Evolutionary conservation across 352 stramenopile species (phyloP).

Genomic region (Pythium insidiosum): DNA sequence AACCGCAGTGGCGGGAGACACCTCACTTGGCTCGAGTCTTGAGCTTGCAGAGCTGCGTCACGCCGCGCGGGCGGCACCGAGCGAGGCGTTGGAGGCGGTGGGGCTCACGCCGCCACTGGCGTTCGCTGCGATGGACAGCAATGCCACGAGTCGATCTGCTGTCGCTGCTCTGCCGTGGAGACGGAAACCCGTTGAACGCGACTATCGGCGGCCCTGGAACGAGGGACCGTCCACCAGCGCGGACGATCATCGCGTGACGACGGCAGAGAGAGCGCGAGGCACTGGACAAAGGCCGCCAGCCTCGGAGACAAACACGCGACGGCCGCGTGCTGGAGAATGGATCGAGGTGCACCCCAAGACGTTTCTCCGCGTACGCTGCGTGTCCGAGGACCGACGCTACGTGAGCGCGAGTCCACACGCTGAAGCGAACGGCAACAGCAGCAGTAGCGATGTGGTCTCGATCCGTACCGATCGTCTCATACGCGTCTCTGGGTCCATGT

Average conservation of each 20-base stretch:
- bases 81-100: no score
- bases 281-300: no score
- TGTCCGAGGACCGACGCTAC: constrained; percentile 23
- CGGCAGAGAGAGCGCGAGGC: no score
- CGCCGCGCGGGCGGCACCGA: no score
- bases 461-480: constrained; percentile 19
- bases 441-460: constrained; percentile 14
- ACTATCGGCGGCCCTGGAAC: constrained; percentile 21
- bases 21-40: no score
- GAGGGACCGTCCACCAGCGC: not conserved
- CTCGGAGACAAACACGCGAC: not conserved
- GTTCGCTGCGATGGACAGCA: no score
- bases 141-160: no score
- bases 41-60: no score
- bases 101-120: no score
- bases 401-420: constrained; percentile 16
- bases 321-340: constrained; percentile 39
- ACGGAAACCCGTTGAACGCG: not conserved
- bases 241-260: no score
- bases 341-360: constrained; percentile 34
- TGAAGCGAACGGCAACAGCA: not conserved
- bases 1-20: no score
- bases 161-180: constrained; percentile 16
- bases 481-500: constrained; percentile 30
- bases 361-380: constrained; percentile 33